Evolutionary conservation across 2,329 filamentous ascomycete species (phyloP), one percentile per base, ranked within the genome.

Genomic region (Sclerotinia subarctica): DNA sequence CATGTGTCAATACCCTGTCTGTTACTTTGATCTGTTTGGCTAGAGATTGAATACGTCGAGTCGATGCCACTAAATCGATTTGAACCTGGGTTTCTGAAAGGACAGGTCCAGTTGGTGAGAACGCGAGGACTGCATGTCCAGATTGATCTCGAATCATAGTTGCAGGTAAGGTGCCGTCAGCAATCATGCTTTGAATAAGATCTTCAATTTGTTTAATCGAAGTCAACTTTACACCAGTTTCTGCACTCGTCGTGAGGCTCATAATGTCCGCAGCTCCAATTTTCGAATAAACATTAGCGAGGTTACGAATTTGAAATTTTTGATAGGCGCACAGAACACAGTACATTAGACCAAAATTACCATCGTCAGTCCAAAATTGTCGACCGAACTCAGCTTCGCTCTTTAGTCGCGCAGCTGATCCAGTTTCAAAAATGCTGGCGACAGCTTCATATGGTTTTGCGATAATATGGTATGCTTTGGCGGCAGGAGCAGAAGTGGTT

Each of bases 281-380:
- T 70, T 85, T 85, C 65, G 80, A 81, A 76, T 94, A 97, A 4
- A 92, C 88, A 64, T 86, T 85, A 56, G 89, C 88, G 35, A 98
- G 82, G 69, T 88, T 88, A 46, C 90, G 82, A 68, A 98, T 86
- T 69, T 91, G 88, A 81, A 90, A 93, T 73, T 88, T 88, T 73
- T 91, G 88, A 76, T 94, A 92, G 13, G 90, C 88, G 26, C 85
- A 81, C 51, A 90, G 78, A 15, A 94, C 88, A 76, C 92, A 87
- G 5, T 82, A 80, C 17, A 96, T 82, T 19, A 98, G 84, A 4
- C 88, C 86, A 5, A 81, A 78, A 74, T 96, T 98, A 58, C 86
- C 86, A 73, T 98, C 93, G 72, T 86, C 83, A 49, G 80, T 78
- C 89, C 91, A 96, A 26, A 87, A 78, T 21, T 81, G 77, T 56